Conservation (phyloP, 2,329 filamentous ascomycete species). For the Monilinia fructicola region DNA sequence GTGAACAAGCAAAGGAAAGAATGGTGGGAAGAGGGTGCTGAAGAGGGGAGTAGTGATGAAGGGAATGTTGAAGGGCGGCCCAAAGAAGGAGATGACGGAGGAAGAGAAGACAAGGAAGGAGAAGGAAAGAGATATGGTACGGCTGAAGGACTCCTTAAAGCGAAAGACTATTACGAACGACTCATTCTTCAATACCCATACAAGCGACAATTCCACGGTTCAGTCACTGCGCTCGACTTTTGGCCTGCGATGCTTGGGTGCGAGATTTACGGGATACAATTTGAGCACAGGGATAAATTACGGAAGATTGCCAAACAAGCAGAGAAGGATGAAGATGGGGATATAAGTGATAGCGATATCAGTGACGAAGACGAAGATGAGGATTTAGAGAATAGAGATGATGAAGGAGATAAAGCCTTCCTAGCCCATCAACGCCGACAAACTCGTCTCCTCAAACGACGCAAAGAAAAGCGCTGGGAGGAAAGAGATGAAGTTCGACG, state of each 20-base stretch:
- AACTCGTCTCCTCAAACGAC: slow-evolving; percentile 22
- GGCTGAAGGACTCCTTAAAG: slow-evolving; percentile 53
- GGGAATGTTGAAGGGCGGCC: slow-evolving; percentile 11
- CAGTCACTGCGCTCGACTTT: slow-evolving; percentile 70
- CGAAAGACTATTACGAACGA: slow-evolving; percentile 70
- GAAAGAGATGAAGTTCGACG: slow-evolving; percentile 37
- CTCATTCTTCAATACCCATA: slow-evolving; percentile 77
- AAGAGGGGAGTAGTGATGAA: slow-evolving; percentile 7
- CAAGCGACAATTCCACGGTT: slow-evolving; percentile 56
- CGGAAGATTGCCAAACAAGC: slow-evolving; percentile 42
- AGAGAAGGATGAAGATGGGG: slow-evolving; percentile 34
- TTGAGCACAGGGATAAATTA: slow-evolving; percentile 53
- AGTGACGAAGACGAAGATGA: slow-evolving; percentile 27
- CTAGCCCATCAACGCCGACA: slow-evolving; percentile 29
- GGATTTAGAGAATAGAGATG: slow-evolving; percentile 25
- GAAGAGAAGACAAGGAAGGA: slow-evolving; percentile 17
- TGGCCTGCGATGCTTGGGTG: slow-evolving; percentile 78
- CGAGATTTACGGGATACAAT: slow-evolving; percentile 74
- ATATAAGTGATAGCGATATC: slow-evolving; percentile 27
- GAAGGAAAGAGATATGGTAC: slow-evolving; percentile 42
- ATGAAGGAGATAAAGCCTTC: slow-evolving; percentile 30
- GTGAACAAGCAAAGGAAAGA: slow-evolving; percentile 32
- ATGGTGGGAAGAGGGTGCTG: slow-evolving; percentile 19
- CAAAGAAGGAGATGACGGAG: slow-evolving; percentile 22
- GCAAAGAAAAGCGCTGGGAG: slow-evolving; percentile 33